phyloP scores from a whole-genome alignment of 2,329 filamentous ascomycete species.

The Neophaeococcomyces mojaviensis region DNA sequence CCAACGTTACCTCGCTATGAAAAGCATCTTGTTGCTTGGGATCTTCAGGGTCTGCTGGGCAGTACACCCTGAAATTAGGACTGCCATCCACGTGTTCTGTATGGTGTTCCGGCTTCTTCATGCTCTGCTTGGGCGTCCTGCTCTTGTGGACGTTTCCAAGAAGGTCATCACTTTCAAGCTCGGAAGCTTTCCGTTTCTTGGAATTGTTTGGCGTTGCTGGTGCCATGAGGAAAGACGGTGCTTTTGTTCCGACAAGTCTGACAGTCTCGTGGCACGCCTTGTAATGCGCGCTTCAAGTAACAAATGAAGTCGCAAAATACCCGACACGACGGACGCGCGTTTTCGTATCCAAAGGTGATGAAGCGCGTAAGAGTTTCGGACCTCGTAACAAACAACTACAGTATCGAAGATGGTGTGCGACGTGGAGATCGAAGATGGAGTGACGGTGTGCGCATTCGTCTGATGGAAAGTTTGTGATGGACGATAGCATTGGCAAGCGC shows the following conservation, averaged over 20 bases:
- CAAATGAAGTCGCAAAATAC: too few species aligned
- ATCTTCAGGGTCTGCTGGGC: slow-evolving; percentile 8
- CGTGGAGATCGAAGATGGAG: too few species aligned
- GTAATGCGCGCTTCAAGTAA: too few species aligned
- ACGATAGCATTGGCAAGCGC: too few species aligned
- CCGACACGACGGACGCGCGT: too few species aligned
- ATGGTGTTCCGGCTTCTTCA: slow-evolving; percentile 7
- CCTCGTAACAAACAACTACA: too few species aligned
- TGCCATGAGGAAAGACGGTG: background rate
- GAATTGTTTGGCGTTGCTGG: background rate
- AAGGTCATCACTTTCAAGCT: slow-evolving; percentile 4
- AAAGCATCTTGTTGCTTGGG: slow-evolving; percentile 8
- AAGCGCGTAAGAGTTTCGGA: too few species aligned
- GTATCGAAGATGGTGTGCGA: too few species aligned
- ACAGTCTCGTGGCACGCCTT: background rate
- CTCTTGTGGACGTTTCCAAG: background rate
- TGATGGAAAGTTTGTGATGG: too few species aligned
- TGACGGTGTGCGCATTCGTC: too few species aligned
- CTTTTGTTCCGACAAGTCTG: background rate
- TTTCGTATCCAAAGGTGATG: too few species aligned
- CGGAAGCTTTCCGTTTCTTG: slow-evolving; percentile 9
- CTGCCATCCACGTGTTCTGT: slow-evolving; percentile 8
- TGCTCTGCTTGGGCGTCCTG: slow-evolving; percentile 1
- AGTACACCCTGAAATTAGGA: slow-evolving; percentile 12
- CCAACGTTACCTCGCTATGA: slow-evolving; percentile 14